Base-by-base conservation (phyloP, 805 yeast species). In the Sungouiozyma ichnusensis region DNA sequence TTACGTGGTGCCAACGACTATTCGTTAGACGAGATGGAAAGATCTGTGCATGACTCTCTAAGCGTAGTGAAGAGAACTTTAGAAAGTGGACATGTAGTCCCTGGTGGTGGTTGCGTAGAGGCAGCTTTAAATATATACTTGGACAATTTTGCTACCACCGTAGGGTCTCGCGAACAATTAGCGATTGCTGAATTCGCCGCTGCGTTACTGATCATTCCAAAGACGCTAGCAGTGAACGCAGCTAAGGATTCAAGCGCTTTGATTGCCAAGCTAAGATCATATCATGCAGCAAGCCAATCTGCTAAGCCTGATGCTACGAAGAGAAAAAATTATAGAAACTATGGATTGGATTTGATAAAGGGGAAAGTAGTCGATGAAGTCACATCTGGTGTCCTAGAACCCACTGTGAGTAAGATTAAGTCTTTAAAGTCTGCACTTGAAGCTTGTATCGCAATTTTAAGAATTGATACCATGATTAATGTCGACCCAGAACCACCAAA, bases 31-130 rank as follows among this genome's bases (percentile, higher is more conserved):
- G 99, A 92, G 69, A 90, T 94, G 97, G 96, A 92, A 68, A 78
- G 99, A 65, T 87, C 97, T 0, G 65, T 94, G 47, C 97, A 86
- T 58, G 99, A 92, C 62, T 85, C 97, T 2, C 71, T 92, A 49
- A 79, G 86, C 36, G 98, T 92, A 32, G 95, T 92, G 32, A 92
- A 92, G 69, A 79, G 98, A 61, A 87, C 97, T 11, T 73, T 94
- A 51, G 98, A 92, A 65, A 79, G 90, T 56, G 97, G 97, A 16
- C 67, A 75, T 51, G 88, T 94, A 44, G 98, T 92, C 4, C 97
- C 98, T 35, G 99, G 99, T 47, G 99, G 99, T 50, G 99, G 99
- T 47, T 94, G 95, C n/a, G 98, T 92, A 31, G 99, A 92, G 67
- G 74, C 95, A 40, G 97, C 97, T 2, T 73, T 92, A 58, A 88